These are phyloP conservation scores for Didymella arachidicola DNA, from an alignment of 2,329 filamentous ascomycete genomes.

Conservation along the genomic window DNA sequence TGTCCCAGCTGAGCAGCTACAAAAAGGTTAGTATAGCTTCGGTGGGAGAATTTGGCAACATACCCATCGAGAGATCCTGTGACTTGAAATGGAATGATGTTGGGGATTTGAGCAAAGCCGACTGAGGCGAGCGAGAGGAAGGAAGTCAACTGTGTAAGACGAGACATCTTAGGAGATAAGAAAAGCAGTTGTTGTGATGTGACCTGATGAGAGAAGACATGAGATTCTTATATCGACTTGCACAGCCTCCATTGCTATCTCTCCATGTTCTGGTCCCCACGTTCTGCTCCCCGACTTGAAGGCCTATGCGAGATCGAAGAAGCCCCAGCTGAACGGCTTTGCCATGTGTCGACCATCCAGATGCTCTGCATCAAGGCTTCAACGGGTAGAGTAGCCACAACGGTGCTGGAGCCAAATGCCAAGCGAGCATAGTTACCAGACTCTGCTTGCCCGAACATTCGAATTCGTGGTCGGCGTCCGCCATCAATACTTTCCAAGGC, in stretches of 20 bases:
- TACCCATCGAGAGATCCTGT: slow-evolving; percentile 43
- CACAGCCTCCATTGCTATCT: neutral
- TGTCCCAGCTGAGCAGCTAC: slow-evolving; percentile 32
- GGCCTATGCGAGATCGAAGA: slow-evolving; percentile 4
- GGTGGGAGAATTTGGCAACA: neutral
- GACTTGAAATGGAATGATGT: slow-evolving; percentile 36
- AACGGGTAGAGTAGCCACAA: slow-evolving; percentile 10
- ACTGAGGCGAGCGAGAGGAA: slow-evolving; percentile 31
- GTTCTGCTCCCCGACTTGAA: neutral
- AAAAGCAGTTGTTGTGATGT: slow-evolving; percentile 2
- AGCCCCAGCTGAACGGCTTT: slow-evolving; percentile 6
- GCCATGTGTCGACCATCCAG: slow-evolving; percentile 14
- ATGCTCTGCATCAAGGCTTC: slow-evolving; percentile 1
- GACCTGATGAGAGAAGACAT: neutral
- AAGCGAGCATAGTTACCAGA: slow-evolving; percentile 14
- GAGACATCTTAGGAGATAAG: slow-evolving; percentile 28
- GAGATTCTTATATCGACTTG: slow-evolving; percentile 19
- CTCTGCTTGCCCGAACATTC: slow-evolving; percentile 2
- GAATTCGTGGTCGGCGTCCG: slow-evolving; percentile 13
- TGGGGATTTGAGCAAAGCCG: slow-evolving; percentile 32
- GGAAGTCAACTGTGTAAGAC: slow-evolving; percentile 24
- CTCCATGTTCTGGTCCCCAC: slow-evolving; percentile 8
- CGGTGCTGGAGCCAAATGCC: neutral
- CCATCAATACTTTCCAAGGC: slow-evolving; percentile 42
- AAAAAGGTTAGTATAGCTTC: slow-evolving; percentile 3